Evolutionary conservation across 257 asterid genomes (phyloP).

Genomic region (Scutellaria baicalensis): DNA sequence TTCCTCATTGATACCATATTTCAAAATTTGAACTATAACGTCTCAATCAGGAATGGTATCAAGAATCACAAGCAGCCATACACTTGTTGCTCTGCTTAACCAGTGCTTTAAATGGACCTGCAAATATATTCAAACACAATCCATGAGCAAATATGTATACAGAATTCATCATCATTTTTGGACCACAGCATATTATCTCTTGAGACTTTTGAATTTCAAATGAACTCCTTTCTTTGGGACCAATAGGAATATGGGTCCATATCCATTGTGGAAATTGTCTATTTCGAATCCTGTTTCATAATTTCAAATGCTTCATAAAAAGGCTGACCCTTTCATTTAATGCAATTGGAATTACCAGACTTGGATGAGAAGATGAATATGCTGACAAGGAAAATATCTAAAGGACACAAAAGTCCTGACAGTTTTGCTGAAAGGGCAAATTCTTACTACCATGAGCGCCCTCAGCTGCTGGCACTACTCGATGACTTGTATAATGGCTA

Average conservation of each 20-base stretch:
- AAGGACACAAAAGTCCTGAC: constrained; percentile 35
- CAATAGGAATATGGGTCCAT: constrained; percentile 5
- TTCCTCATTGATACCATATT: background rate
- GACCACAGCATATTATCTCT: constrained; percentile 4
- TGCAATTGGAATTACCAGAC: constrained; percentile 33
- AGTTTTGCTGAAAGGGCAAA: constrained; percentile 73
- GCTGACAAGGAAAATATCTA: constrained; percentile 34
- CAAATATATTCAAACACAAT: constrained; percentile 1
- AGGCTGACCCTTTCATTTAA: constrained; percentile 1
- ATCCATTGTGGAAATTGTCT: background rate
- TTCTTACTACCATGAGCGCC: constrained; percentile 76
- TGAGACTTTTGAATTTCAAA: constrained; percentile 24
- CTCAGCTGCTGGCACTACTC: constrained; percentile 66
- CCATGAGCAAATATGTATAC: background rate
- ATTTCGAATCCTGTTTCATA: background rate
- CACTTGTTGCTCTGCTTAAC: background rate
- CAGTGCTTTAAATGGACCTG: constrained; percentile 1
- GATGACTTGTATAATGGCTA: constrained; percentile 74
- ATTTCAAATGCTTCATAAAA: constrained; percentile 1
- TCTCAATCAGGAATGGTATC: constrained; percentile 2
- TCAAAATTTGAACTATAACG: constrained; percentile 6
- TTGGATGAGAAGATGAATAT: constrained; percentile 78
- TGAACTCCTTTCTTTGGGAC: constrained; percentile 5
- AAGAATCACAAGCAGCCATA: background rate
- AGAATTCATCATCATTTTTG: background rate